phyloP scores from a whole-genome alignment of 352 stramenopile genomes.

The Bremia lactucae region DNA sequence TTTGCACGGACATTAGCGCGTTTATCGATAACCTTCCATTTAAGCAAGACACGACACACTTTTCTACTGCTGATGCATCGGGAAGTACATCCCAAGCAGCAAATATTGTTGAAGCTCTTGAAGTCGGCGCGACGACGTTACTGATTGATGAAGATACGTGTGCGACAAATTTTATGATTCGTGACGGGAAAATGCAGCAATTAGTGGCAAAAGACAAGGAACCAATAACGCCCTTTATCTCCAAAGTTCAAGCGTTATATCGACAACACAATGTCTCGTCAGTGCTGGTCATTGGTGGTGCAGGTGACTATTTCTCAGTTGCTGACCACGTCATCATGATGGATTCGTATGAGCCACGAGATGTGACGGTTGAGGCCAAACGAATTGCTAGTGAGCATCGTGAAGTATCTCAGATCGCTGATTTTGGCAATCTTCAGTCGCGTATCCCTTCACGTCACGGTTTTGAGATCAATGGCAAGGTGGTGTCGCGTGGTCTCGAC shows the following conservation, averaged over 20 bases:
- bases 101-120: constrained; percentile 92
- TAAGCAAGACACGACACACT: constrained; percentile 86
- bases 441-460: constrained; percentile 43
- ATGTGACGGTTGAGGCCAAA: constrained; percentile 88
- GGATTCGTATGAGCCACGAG: constrained; percentile 88
- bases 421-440: constrained; percentile 37
- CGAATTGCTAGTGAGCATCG: constrained; percentile 74
- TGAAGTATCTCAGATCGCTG: constrained; percentile 36
- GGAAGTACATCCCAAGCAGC: constrained; percentile 93
- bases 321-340: constrained; percentile 95
- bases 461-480: constrained; percentile 65
- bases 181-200: constrained; percentile 95
- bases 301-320: constrained; percentile 95
- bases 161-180: constrained; percentile 97
- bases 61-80: constrained; percentile 90
- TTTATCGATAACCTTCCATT: constrained; percentile 97
- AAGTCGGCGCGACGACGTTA: constrained; percentile 86
- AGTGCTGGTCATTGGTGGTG: constrained; percentile 93
- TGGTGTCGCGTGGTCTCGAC: constrained; percentile 55
- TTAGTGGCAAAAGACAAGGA: constrained; percentile 93
- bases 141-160: constrained; percentile 96
- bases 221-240: constrained; percentile 96
- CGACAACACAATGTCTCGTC: constrained; percentile 83
- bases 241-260: constrained; percentile 89
- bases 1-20: constrained; percentile 86